A percentile compares a stretch with the other conserved stretches of the same genome.
phyloP scores from a whole-genome alignment of 2,329 filamentous ascomycete genomes.

The Cordyceps militaris region DNA sequence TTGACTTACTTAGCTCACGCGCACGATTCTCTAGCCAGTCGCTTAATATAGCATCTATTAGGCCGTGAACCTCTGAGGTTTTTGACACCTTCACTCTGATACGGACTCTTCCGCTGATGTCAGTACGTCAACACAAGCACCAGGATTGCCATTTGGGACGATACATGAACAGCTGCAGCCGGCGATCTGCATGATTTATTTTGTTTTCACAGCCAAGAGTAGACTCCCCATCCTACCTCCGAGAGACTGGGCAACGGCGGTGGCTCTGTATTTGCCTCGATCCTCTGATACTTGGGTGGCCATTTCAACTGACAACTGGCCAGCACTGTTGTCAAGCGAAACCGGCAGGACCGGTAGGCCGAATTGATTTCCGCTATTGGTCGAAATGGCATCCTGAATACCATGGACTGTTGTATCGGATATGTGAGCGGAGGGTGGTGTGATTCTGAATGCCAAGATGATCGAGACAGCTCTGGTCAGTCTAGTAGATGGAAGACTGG shows the following conservation, averaged over 20 bases:
- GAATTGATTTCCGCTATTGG: neutral
- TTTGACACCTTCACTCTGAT: too few relatives aligned
- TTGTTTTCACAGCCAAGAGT: neutral
- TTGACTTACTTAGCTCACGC: too few relatives aligned
- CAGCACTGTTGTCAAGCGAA: neutral
- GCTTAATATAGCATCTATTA: too few relatives aligned
- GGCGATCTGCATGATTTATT: neutral
- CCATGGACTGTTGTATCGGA: neutral
- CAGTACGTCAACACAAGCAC: neutral
- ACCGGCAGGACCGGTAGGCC: neutral
- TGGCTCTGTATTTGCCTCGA: neutral
- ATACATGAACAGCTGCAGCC: too few relatives aligned
- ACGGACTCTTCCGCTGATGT: neutral
- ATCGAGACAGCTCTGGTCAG: too few relatives aligned
- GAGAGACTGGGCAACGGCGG: neutral
- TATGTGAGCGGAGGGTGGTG: too few relatives aligned
- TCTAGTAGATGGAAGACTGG: too few relatives aligned
- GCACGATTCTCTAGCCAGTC: too few relatives aligned
- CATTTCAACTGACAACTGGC: neutral
- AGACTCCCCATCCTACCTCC: constrained; percentile 2
- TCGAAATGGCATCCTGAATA: neutral
- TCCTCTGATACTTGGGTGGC: neutral
- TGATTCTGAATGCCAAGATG: too few relatives aligned
- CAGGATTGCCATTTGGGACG: neutral
- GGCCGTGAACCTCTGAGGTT: too few relatives aligned